These are phyloP conservation scores for Karstenula rhodostoma DNA, from an alignment of 2,329 filamentous ascomycete genomes.

Conservation along the genomic window DNA sequence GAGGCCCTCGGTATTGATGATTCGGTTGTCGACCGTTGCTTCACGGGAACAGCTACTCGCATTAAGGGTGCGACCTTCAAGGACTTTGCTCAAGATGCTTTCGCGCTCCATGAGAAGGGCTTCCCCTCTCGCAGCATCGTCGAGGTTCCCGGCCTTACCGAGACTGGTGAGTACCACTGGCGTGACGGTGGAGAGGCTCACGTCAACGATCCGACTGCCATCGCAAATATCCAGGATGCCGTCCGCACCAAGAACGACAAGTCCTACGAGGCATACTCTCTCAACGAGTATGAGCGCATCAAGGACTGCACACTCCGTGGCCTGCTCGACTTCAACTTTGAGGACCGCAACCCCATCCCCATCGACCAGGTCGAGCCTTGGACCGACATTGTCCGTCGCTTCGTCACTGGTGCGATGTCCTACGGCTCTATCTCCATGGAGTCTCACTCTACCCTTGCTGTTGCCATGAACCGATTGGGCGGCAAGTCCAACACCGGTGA, in stretches of 20 bases:
- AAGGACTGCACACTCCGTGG: slow-evolving; percentile 95
- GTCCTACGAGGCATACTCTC: slow-evolving; percentile 95
- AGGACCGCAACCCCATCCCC: slow-evolving; percentile 81
- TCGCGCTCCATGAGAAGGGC: slow-evolving; percentile 93
- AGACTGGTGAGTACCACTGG: slow-evolving; percentile 98
- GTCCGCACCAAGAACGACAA: slow-evolving; percentile 98
- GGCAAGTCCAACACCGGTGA: slow-evolving; percentile 98
- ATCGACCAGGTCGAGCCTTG: slow-evolving; percentile 98
- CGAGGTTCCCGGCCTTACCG: slow-evolving; percentile 79
- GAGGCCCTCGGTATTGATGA: slow-evolving; percentile 95
- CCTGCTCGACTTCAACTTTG: slow-evolving; percentile 94
- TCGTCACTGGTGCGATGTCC: slow-evolving; percentile 97
- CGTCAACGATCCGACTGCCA: slow-evolving; percentile 92
- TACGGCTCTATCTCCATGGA: slow-evolving; percentile 99
- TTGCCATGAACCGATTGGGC: slow-evolving; percentile 95
- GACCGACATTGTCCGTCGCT: slow-evolving; percentile 96
- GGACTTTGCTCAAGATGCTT: slow-evolving; percentile 90
- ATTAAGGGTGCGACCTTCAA: slow-evolving; percentile 95
- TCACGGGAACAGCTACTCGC: slow-evolving; percentile 90
- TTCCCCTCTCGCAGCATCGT: slow-evolving; percentile 83
- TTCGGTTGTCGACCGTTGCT: slow-evolving; percentile 90
- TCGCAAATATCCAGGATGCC: slow-evolving; percentile 96
- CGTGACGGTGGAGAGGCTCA: slow-evolving; percentile 94
- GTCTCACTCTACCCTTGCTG: slow-evolving; percentile 91
- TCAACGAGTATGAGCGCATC: slow-evolving; percentile 93